phyloP scores from a whole-genome alignment of 192 early-diverging fungal species.

The Entophlyctis helioformis region DNA sequence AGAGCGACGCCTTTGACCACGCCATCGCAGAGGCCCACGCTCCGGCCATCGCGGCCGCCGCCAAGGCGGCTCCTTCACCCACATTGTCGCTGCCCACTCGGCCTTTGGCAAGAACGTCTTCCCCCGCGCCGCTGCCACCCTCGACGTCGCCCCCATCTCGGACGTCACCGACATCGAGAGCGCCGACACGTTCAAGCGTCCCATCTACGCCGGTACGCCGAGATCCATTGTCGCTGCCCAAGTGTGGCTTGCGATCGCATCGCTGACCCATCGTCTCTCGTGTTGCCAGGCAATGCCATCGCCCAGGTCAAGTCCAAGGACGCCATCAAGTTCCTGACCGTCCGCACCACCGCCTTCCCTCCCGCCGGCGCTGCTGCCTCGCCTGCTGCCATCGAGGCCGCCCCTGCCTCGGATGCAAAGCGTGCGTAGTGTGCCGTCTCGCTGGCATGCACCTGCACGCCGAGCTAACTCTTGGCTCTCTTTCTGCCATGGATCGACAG shows the following conservation, averaged over 20 bases:
- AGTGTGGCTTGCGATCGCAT: neutral
- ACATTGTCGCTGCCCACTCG: slow-evolving; percentile 78
- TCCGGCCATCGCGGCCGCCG: slow-evolving; percentile 53
- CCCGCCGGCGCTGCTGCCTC: slow-evolving; percentile 49
- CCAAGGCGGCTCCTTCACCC: slow-evolving; percentile 62
- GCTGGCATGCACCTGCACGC: neutral
- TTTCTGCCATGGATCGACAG: slow-evolving; percentile 1
- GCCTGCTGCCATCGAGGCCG: slow-evolving; percentile 52
- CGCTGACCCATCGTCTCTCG: neutral
- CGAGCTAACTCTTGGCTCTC: too few species aligned
- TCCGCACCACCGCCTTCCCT: slow-evolving; percentile 80
- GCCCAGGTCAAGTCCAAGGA: slow-evolving; percentile 90
- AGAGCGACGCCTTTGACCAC: slow-evolving; percentile 66
- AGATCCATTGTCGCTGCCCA: neutral
- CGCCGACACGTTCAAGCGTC: slow-evolving; percentile 84
- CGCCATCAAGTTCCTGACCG: slow-evolving; percentile 74
- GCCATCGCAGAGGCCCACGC: slow-evolving; percentile 72
- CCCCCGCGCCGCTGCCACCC: slow-evolving; percentile 82
- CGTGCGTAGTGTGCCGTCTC: slow-evolving; percentile 2
- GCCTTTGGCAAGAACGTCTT: slow-evolving; percentile 90
- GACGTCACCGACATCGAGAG: slow-evolving; percentile 72
- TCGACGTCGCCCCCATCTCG: slow-evolving; percentile 84
- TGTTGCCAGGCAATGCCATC: slow-evolving; percentile 72
- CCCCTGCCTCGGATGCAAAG: slow-evolving; percentile 47
- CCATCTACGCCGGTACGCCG: slow-evolving; percentile 83